Percentiles rank a stretch among this genome's conserved stretches.
Conservation (phyloP, 2,329 filamentous ascomycete genomes). For the Chrysosporium queenslandicum region DNA sequence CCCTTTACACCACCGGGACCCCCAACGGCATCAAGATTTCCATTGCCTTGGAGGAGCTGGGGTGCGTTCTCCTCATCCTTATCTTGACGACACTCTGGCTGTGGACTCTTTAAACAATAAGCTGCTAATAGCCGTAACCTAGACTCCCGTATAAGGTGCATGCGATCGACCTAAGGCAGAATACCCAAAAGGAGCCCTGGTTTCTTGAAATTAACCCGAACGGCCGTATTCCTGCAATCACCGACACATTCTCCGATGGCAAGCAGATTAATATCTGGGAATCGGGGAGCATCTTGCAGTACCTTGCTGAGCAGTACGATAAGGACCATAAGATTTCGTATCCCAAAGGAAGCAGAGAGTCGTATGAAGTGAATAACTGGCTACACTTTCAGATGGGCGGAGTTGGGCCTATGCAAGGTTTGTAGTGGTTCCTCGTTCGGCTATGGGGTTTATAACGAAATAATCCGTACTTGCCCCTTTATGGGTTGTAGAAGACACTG, state of each 20-base stretch:
- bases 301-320: conserved; percentile 74
- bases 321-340: conserved; percentile 73
- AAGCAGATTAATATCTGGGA: conserved; percentile 69
- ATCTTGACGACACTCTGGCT: neutral
- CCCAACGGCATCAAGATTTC: conserved; percentile 87
- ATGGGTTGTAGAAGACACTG: neutral
- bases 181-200: conserved; percentile 76
- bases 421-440: conserved; percentile 28
- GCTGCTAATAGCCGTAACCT: neutral
- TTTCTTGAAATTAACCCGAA: conserved; percentile 90
- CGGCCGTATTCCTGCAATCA: conserved; percentile 78
- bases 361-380: conserved; percentile 74
- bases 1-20: conserved; percentile 71
- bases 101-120: neutral
- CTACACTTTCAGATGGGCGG: conserved; percentile 69
- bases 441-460: no score
- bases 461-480: neutral
- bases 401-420: conserved; percentile 72
- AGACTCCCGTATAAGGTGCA: conserved; percentile 65
- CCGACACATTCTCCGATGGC: conserved; percentile 66
- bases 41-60: conserved; percentile 76
- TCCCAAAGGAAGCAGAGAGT: conserved; percentile 59
- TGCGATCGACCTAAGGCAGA: conserved; percentile 60
- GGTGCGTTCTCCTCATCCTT: conserved; percentile 28
- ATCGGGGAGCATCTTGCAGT: conserved; percentile 72